Conservation (phyloP, 441 rosid genomes). For the Euphorbia celastroides region DNA sequence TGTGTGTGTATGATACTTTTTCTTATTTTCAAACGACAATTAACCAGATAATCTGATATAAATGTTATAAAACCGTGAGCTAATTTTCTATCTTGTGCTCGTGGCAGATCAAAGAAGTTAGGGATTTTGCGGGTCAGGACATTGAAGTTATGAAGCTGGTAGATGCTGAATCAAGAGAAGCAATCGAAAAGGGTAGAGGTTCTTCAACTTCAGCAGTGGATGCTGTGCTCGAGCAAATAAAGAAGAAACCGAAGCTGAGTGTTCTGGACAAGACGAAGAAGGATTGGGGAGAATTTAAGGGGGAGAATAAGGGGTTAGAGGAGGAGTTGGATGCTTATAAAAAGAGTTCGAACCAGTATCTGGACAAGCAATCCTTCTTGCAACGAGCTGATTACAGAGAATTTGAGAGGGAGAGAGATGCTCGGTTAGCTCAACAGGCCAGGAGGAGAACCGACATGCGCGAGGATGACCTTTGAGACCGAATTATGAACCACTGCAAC, state of each 20-base stretch:
- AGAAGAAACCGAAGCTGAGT: constrained; percentile 84
- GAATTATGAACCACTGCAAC: neutral
- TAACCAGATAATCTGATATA: neutral
- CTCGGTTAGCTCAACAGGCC: constrained; percentile 71
- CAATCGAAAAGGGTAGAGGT: constrained; percentile 53
- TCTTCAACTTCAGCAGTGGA: constrained; percentile 68
- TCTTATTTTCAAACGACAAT: no score
- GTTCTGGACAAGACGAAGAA: constrained; percentile 85
- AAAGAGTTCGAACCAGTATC: constrained; percentile 86
- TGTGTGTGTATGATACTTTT: constrained; percentile 30
- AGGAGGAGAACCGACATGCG: constrained; percentile 63
- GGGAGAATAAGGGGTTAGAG: constrained; percentile 75
- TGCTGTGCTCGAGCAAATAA: constrained; percentile 78
- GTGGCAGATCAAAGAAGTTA: constrained; percentile 64
- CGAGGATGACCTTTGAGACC: constrained; percentile 39
- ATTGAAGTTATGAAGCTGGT: constrained; percentile 63
- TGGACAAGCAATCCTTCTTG: constrained; percentile 75
- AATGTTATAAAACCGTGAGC: neutral
- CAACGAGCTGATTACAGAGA: constrained; percentile 43
- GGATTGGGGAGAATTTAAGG: constrained; percentile 96
- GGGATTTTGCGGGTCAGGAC: constrained; percentile 88
- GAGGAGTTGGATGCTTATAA: constrained; percentile 79
- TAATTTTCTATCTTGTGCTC: constrained; percentile 1
- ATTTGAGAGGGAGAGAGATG: constrained; percentile 94
- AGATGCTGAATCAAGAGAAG: constrained; percentile 80